Percentiles rank a stretch among this genome's conserved stretches.
Evolutionary conservation across 768 basidiomycete genomes (phyloP).

Genomic region (Kwoniella botswanensis): DNA sequence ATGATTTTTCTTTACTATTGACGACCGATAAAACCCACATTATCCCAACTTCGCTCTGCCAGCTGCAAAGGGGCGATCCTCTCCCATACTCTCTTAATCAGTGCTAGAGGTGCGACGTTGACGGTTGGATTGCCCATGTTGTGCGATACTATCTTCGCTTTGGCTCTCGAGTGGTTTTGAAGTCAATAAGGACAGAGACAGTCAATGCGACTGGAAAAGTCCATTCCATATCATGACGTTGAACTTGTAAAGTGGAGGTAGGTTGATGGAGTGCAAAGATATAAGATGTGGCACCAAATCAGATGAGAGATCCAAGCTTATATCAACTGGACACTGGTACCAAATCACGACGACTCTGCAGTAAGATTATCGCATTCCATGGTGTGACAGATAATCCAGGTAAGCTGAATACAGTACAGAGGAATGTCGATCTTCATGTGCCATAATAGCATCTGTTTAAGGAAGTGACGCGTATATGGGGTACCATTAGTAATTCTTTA

Average conservation of each 20-base stretch:
- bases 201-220: no score
- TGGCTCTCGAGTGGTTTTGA: no score
- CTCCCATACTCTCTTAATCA: constrained; percentile 56
- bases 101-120: constrained; percentile 37
- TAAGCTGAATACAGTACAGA: background rate
- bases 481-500: background rate
- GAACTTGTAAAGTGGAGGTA: background rate
- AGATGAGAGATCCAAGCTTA: background rate
- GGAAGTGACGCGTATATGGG: background rate
- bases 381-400: background rate
- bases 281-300: background rate
- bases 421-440: background rate
- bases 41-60: constrained; percentile 87
- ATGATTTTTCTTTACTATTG: no score
- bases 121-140: constrained; percentile 16
- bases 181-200: no score
- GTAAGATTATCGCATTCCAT: no score
- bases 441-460: background rate
- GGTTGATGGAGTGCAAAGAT: background rate
- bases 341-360: no score
- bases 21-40: constrained; percentile 65
- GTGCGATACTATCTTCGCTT: background rate
- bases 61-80: constrained; percentile 79
- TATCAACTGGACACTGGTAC: no score
- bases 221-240: no score